phyloP scores from a whole-genome alignment of 1,284 basidiomycete species.

The Schizopora paradoxa region DNA sequence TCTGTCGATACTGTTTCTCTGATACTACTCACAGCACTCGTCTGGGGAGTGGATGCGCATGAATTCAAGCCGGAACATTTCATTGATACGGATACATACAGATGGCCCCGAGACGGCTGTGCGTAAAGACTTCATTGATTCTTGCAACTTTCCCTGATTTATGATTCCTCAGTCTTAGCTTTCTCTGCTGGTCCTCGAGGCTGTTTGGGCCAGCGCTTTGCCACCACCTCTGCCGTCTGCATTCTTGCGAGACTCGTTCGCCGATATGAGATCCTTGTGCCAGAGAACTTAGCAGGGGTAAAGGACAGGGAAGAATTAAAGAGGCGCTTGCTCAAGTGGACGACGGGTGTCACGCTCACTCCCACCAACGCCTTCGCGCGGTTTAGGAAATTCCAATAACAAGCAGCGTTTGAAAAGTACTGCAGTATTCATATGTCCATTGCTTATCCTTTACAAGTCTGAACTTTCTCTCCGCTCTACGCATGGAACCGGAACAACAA shows the following conservation, averaged over 20 bases:
- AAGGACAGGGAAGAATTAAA: constrained; percentile 24
- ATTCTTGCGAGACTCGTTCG: constrained; percentile 33
- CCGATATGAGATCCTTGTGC: constrained; percentile 28
- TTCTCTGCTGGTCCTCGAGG: constrained; percentile 40
- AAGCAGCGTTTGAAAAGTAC: too few relatives aligned
- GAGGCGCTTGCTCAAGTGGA: constrained; percentile 28
- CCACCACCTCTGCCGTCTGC: constrained; percentile 32
- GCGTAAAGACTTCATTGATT: background rate
- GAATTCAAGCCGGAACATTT: constrained; percentile 44
- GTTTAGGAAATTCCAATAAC: constrained; percentile 11
- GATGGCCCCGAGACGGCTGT: constrained; percentile 35
- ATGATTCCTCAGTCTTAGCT: constrained; percentile 27
- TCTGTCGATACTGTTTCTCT: background rate
- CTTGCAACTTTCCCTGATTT: background rate
- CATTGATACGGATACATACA: constrained; percentile 34
- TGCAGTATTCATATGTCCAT: too few relatives aligned
- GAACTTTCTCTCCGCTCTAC: too few relatives aligned
- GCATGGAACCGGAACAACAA: too few relatives aligned
- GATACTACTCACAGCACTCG: constrained; percentile 23
- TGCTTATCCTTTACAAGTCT: too few relatives aligned
- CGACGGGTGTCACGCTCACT: constrained; percentile 27
- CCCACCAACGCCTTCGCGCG: constrained; percentile 26
- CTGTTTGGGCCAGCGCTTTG: constrained; percentile 41
- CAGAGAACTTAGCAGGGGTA: constrained; percentile 27
- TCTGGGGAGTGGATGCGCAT: constrained; percentile 40